These are phyloP conservation scores for Kuraishia capsulata DNA, from an alignment of 805 yeast genomes.

Conservation along the genomic window DNA sequence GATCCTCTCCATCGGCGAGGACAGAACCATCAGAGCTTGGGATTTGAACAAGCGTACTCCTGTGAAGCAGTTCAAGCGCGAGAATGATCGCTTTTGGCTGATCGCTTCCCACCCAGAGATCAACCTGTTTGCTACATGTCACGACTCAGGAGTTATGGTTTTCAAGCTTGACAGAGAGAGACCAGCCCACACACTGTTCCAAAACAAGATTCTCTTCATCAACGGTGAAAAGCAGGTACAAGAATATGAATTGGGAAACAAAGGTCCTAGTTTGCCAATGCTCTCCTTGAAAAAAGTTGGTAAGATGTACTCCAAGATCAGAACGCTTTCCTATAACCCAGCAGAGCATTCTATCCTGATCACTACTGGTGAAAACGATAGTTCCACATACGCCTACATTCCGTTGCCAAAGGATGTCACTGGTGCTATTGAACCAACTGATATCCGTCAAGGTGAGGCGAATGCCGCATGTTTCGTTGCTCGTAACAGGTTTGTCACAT, in stretches of 20 bases:
- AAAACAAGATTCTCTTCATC: conserved; percentile 66
- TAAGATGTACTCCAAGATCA: conserved; percentile 76
- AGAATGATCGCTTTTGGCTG: conserved; percentile 91
- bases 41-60: conserved; percentile 90
- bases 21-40: conserved; percentile 94
- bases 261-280: conserved; percentile 66
- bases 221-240: conserved; percentile 84
- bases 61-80: conserved; percentile 89
- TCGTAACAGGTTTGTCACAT: conserved; percentile 87
- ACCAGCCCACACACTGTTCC: conserved; percentile 74
- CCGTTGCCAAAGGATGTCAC: conserved; percentile 77
- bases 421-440: conserved; percentile 92
- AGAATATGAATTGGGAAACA: conserved; percentile 57
- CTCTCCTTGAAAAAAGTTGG: conserved; percentile 78
- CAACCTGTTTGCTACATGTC: conserved; percentile 93
- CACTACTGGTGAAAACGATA: conserved; percentile 65
- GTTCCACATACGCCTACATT: conserved; percentile 63
- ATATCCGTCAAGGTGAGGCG: conserved; percentile 71
- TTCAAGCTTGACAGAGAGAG: conserved; percentile 96
- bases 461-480: conserved; percentile 86
- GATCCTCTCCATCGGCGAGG: conserved; percentile 90
- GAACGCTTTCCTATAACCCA: conserved; percentile 84
- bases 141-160: conserved; percentile 96
- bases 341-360: conserved; percentile 82
- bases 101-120: conserved; percentile 82